phyloP scores from a whole-genome alignment of 495 filamentous ascomycete genomes.

The Oidiodendron maius region DNA sequence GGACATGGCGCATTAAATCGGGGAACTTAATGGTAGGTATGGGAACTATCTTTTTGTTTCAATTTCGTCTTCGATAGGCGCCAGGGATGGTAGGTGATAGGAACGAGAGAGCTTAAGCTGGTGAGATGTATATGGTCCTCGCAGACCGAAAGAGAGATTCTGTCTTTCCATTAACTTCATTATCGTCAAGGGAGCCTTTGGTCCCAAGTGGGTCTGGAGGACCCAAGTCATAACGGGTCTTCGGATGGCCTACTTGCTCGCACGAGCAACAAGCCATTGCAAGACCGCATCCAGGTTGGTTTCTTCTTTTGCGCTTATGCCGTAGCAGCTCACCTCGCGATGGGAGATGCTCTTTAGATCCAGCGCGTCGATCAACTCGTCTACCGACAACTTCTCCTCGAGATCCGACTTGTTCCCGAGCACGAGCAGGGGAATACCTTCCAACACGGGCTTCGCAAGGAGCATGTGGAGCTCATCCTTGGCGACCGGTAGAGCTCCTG shows the following conservation, averaged over 20 bases:
- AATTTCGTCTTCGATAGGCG: too few species aligned
- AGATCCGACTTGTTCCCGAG: conserved; percentile 97
- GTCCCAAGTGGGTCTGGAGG: conserved; percentile 12
- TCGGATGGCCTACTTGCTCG: conserved; percentile 46
- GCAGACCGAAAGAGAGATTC: conserved; percentile 16
- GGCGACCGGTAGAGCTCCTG: conserved; percentile 73
- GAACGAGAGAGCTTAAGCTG: conserved; percentile 17
- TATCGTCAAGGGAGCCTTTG: too few species aligned
- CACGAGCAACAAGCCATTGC: conserved; percentile 90
- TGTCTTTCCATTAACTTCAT: conserved; percentile 30
- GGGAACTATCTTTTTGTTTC: conserved; percentile 13
- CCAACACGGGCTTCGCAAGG: conserved; percentile 77
- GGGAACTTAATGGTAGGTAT: conserved; percentile 11
- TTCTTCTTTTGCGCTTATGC: conserved; percentile 97
- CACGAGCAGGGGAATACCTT: conserved; percentile 90
- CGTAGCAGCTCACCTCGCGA: conserved; percentile 97
- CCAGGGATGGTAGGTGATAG: background rate
- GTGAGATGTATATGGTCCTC: conserved; percentile 21
- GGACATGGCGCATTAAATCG: conserved; percentile 13
- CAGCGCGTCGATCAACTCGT: conserved; percentile 90
- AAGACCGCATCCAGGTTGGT: conserved; percentile 96
- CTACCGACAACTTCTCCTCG: conserved; percentile 77
- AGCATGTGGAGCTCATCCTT: conserved; percentile 87
- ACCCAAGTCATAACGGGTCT: background rate
- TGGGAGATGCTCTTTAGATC: conserved; percentile 83